These are phyloP conservation scores for Ehretia macrophylla DNA, from an alignment of 257 asterid genomes.

Conservation along the genomic window DNA sequence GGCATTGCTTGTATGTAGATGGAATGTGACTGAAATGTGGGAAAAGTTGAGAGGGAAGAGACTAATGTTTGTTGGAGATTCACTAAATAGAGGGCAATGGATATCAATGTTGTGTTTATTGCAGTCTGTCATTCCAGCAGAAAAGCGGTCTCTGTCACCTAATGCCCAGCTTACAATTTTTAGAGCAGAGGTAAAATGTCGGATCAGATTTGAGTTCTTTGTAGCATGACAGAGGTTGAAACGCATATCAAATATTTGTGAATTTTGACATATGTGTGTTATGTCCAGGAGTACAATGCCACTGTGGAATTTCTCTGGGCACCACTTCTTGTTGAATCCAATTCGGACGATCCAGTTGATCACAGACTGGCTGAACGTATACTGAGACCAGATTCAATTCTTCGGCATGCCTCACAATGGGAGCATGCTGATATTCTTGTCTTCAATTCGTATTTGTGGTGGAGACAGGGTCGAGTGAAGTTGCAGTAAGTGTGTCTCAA, in stretches of 20 bases:
- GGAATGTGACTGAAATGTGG: slow-evolving; percentile 84
- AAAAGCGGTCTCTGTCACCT: slow-evolving; percentile 72
- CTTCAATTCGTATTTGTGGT: slow-evolving; percentile 89
- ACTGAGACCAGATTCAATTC: slow-evolving; percentile 67
- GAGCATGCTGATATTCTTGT: slow-evolving; percentile 80
- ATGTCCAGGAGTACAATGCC: slow-evolving; percentile 73
- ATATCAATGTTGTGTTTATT: slow-evolving; percentile 84
- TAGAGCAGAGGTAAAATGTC: slow-evolving; percentile 64
- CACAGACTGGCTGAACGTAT: slow-evolving; percentile 80
- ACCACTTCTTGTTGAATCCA: slow-evolving; percentile 92
- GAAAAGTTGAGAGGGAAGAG: slow-evolving; percentile 90
- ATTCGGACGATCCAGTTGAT: slow-evolving; percentile 80
- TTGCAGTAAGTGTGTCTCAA: slow-evolving; percentile 47
- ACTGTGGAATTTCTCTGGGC: slow-evolving; percentile 92
- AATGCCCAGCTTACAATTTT: slow-evolving; percentile 81
- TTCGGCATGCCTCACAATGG: slow-evolving; percentile 79
- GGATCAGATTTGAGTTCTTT: neutral
- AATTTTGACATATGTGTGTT: slow-evolving; percentile 8
- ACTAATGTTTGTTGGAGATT: slow-evolving; percentile 94
- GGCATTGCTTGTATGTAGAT: slow-evolving; percentile 39
- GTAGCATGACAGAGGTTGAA: neutral
- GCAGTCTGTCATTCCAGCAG: slow-evolving; percentile 57
- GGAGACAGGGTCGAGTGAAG: slow-evolving; percentile 91
- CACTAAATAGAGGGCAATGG: slow-evolving; percentile 94
- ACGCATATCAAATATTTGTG: neutral